Conservation (phyloP, 768 basidiomycete genomes). For the Mycena rebaudengoi region DNA sequence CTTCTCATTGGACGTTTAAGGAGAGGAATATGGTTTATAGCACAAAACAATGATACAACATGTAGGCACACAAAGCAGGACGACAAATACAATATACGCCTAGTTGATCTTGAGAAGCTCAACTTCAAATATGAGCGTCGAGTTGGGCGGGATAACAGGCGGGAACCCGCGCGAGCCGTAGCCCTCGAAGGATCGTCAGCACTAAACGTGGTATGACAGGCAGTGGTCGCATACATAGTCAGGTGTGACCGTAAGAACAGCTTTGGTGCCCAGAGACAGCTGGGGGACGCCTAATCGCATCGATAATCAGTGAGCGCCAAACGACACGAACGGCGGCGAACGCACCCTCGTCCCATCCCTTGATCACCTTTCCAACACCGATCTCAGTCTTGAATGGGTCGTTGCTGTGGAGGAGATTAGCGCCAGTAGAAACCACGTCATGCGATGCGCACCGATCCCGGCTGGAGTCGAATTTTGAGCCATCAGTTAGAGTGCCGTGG, state of each 20-base stretch:
- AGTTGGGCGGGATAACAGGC: conserved; percentile 80
- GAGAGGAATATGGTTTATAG: neutral
- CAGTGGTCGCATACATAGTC: conserved; percentile 65
- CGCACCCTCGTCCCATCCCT: conserved; percentile 90
- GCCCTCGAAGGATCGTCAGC: conserved; percentile 52
- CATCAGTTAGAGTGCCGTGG: conserved; percentile 73
- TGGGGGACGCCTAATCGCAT: conserved; percentile 70
- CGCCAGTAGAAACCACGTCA: conserved; percentile 15
- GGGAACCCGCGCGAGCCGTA: conserved; percentile 82
- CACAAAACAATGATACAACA: conserved; percentile 20
- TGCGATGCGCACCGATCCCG: conserved; percentile 65
- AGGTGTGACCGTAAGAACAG: conserved; percentile 68
- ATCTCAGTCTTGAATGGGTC: conserved; percentile 74
- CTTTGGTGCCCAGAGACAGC: conserved; percentile 81
- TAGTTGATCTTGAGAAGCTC: conserved; percentile 78
- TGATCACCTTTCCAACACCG: conserved; percentile 85
- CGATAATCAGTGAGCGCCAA: conserved; percentile 30
- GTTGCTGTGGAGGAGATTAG: conserved; percentile 54
- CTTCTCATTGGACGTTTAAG: neutral
- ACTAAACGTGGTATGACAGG: neutral
- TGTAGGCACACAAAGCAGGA: neutral
- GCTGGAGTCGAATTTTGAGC: conserved; percentile 78
- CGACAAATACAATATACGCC: neutral
- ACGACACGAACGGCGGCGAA: conserved; percentile 3
- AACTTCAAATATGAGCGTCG: conserved; percentile 83